Base-by-base conservation (phyloP, 345 rosid genomes). In the Diplotaxis tenuifolia region DNA sequence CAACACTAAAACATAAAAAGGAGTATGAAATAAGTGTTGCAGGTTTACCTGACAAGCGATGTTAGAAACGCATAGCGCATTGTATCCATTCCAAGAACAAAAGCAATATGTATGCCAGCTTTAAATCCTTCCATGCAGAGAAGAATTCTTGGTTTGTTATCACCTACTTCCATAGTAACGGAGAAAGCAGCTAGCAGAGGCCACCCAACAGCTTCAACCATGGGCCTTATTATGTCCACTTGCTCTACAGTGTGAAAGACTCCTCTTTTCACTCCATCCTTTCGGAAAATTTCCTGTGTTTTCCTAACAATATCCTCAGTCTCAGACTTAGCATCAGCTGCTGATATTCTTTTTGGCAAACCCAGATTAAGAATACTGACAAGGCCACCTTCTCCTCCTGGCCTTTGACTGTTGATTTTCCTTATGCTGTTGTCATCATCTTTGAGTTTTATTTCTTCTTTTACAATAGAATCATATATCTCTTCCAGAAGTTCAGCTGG, bases 141-240 rank as follows among this genome's bases (percentile, higher is more conserved):
- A 81, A 86, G 79, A 77, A 95, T 81, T 79, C 97, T 87, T 16
- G 96, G 91, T 74, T 90, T 95, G 82, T 92, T 90, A 21, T 95
- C 99, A 80, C 90, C 98, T 85, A 92, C 99, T 84, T 92, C 99
- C 97, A 95, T 92, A 18, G 93, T 92, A 65, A 95, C 99, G 0
- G 99, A 92, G 85, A 95, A 95, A 67, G 99, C 85, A 65, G 96
- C 99, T 65, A 95, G 98, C 77, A 92, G 78, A 42, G 97, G 92
- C 99, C 99, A 95, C 58, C 98, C 99, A 72, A 95, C 96, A 52
- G 99, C 97, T 80, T 95, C 99, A 77, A 95, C 94, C 98, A 95
- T 92, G 62, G 98, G 99, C 84, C 90, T 87, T 71, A 90, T 83
- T 29, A 95, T 82, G 72, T 92, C 96, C 67, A 87, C 85, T 72